Evolutionary conservation across 1,284 basidiomycete genomes (phyloP), one percentile per base, ranked within the genome.

Genomic region (Sparassis latifolia): DNA sequence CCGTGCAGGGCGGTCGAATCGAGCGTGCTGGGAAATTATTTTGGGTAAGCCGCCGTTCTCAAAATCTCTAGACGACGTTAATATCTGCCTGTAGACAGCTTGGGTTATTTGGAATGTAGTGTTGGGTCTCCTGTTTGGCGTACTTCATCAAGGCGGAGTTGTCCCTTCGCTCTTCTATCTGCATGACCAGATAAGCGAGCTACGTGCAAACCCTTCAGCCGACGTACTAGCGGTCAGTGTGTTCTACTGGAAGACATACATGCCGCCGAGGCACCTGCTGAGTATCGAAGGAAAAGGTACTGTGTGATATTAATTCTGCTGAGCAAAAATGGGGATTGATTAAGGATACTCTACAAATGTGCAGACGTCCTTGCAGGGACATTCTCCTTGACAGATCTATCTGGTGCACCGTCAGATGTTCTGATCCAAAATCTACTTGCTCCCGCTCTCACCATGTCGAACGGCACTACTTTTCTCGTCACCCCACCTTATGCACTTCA

Each of bases 221-320:
- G 41, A 3, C 7, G 50, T 27, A 42, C 27, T 38, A 48, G 50
- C n/a, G 49, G 52, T 45, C 55, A 55, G 29, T 9, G 44, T 72
- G n/a, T 50, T 68, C 9, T 71, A 69, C 45, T 73, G 71, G 72
- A 74, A 69, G 57, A 73, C 69, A 3, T 73, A 70, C 49, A 68
- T 70, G 56, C 67, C 72, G 6, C 70, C 71, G 1, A 57, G 63
- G 38, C 68, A 72, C 54, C 52, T 73, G 31, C 64, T 74, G 30
- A 67, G 58, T 3, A 50, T 67, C n/a, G 52, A 52, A 4, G 55
- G 52, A 42, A 37, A 39, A 50, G 64, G 70, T 69, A 52, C 2
- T 52, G n/a, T n/a, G n/a, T n/a, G n/a, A n/a, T n/a, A n/a, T n/a
- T n/a, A n/a, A n/a, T n/a, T n/a, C n/a, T n/a, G n/a, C n/a, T n/a